Conservation (phyloP, 2,329 filamentous ascomycete genomes). For the Cladophialophora exuberans region DNA sequence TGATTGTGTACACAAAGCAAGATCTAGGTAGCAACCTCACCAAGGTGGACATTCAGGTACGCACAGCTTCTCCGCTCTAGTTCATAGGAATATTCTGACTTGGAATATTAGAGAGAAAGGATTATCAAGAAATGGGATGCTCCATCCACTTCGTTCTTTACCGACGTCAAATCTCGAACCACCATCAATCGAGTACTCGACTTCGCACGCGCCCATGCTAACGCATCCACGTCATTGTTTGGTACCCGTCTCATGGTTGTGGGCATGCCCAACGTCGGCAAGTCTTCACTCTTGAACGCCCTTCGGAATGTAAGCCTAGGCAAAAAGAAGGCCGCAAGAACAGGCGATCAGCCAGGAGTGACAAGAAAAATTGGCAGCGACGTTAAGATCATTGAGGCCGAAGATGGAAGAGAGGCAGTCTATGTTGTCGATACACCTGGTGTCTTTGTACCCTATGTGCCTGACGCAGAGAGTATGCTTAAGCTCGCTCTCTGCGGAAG, state of each 20-base stretch:
- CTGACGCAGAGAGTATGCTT: conserved; percentile 84
- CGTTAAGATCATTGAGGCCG: conserved; percentile 75
- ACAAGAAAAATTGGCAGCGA: conserved; percentile 82
- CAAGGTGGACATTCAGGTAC: conserved; percentile 38
- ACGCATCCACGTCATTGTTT: conserved; percentile 61
- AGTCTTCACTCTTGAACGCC: conserved; percentile 90
- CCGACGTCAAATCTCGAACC: conserved; percentile 50
- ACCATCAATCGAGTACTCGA: conserved; percentile 54
- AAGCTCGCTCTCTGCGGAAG: conserved; percentile 90
- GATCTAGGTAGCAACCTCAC: conserved; percentile 66
- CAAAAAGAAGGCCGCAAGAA: conserved; percentile 73
- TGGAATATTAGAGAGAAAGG: conserved; percentile 51
- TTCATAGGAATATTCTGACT: conserved; percentile 1
- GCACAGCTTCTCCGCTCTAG: background rate
- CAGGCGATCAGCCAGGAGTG: conserved; percentile 84
- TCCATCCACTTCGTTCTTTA: conserved; percentile 58
- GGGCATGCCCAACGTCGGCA: conserved; percentile 97
- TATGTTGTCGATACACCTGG: conserved; percentile 92
- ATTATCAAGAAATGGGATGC: conserved; percentile 58
- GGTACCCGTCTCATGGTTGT: conserved; percentile 86
- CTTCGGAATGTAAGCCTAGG: conserved; percentile 71
- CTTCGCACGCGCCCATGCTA: conserved; percentile 56
- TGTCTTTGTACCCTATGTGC: conserved; percentile 91
- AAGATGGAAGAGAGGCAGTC: conserved; percentile 62
- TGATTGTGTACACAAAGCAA: conserved; percentile 89